Conservation (phyloP, 768 basidiomycete genomes). For the Peribolospora kevripleyi region DNA sequence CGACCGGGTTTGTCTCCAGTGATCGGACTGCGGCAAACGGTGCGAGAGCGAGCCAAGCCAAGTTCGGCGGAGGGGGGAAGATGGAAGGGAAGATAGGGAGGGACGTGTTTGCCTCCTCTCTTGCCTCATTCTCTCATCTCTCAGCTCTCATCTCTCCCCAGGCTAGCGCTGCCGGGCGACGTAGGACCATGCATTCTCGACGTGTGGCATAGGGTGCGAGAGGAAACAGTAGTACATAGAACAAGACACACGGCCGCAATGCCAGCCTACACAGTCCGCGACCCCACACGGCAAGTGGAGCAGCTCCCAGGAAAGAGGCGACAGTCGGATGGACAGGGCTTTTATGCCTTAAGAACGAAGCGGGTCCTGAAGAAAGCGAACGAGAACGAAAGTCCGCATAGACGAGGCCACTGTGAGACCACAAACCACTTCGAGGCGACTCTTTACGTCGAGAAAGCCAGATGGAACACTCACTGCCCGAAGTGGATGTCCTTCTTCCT, state of each 20-base stretch:
- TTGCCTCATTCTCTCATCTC: neutral
- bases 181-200: neutral
- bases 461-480: conserved; percentile 48
- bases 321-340: neutral
- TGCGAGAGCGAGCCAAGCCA: neutral
- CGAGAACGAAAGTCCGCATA: neutral
- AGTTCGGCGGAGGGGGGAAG: neutral
- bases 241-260: neutral
- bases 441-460: conserved; percentile 34
- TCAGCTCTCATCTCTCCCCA: neutral
- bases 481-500: conserved; percentile 15
- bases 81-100: neutral
- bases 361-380: too few relatives aligned
- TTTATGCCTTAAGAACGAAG: neutral
- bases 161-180: neutral
- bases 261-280: neutral
- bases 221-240: neutral
- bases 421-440: neutral
- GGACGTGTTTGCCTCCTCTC: neutral
- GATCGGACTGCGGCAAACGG: neutral
- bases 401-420: neutral
- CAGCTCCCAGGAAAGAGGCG: neutral
- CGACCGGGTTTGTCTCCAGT: too few relatives aligned
- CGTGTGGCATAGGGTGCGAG: neutral
- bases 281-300: neutral